Percentiles rank a stretch among this genome's conserved stretches.
These are phyloP conservation scores for Toxoplasma gondii DNA, from an alignment of 169 alveolate species.

Conservation along the genomic window DNA sequence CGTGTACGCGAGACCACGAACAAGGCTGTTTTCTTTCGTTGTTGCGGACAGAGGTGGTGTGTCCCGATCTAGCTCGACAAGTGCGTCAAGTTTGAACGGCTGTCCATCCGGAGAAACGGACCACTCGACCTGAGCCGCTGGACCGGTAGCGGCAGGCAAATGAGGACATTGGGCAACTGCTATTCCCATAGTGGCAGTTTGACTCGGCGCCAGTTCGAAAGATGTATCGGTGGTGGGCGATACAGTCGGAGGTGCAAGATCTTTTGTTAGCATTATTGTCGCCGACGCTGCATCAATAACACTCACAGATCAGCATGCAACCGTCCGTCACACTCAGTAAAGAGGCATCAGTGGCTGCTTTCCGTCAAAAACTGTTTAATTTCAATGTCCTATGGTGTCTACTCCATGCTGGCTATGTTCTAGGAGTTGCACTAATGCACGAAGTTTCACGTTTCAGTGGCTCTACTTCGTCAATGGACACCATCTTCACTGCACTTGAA, in stretches of 20 bases:
- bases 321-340: background rate
- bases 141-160: background rate
- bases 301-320: background rate
- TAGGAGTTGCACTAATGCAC: too few species aligned
- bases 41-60: background rate
- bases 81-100: background rate
- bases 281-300: background rate
- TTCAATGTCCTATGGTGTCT: too few species aligned
- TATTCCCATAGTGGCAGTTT: background rate
- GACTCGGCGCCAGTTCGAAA: background rate
- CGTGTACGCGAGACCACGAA: background rate
- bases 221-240: background rate
- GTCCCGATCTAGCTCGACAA: background rate
- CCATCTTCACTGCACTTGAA: too few species aligned
- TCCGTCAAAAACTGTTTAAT: too few species aligned
- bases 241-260: background rate
- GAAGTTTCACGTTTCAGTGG: too few species aligned
- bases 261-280: background rate
- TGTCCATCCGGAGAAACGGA: background rate
- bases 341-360: too few species aligned
- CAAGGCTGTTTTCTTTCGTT: background rate
- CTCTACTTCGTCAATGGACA: too few species aligned
- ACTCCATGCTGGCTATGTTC: too few species aligned
- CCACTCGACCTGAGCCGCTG: background rate
- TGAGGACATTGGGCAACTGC: background rate